Conservation (phyloP, 2,329 filamentous ascomycete species). For the Laburnicola sp. region DNA sequence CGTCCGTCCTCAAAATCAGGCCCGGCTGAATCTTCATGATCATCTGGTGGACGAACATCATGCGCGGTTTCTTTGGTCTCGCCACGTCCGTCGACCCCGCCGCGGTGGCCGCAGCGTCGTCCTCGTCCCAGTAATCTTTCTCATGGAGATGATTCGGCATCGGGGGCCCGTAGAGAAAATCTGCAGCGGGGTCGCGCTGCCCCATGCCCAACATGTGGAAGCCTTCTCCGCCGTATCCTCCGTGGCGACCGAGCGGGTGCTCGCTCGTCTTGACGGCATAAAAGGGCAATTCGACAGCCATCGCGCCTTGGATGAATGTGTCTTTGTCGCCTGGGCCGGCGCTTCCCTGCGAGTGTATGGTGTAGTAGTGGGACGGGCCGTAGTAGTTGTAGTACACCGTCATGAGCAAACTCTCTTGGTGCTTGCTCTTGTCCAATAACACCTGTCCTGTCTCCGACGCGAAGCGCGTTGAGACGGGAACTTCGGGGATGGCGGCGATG, state of each 20-base stretch:
- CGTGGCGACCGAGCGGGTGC: slow-evolving; percentile 34
- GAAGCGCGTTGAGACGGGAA: slow-evolving; percentile 33
- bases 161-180: slow-evolving; percentile 23
- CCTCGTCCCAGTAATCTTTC: slow-evolving; percentile 10
- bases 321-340: slow-evolving; percentile 55
- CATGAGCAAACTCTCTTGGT: slow-evolving; percentile 53
- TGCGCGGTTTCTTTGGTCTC: slow-evolving; percentile 10
- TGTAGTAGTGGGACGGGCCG: slow-evolving; percentile 57
- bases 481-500: slow-evolving; percentile 45
- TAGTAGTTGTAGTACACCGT: slow-evolving; percentile 60
- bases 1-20: slow-evolving; percentile 18
- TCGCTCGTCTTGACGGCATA: slow-evolving; percentile 46
- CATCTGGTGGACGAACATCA: slow-evolving; percentile 30
- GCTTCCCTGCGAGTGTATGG: slow-evolving; percentile 51
- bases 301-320: slow-evolving; percentile 52
- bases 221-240: slow-evolving; percentile 8
- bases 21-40: slow-evolving; percentile 23
- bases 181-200: slow-evolving; percentile 25
- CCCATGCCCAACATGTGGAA: slow-evolving; percentile 20
- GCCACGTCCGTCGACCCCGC: background rate
- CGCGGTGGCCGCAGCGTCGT: slow-evolving; percentile 6
- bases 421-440: slow-evolving; percentile 53
- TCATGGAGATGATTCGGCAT: slow-evolving; percentile 23
- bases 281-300: slow-evolving; percentile 47
- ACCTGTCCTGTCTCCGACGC: slow-evolving; percentile 56